A percentile compares a stretch with the other conserved stretches of the same genome.
These are phyloP conservation scores for Coniochaeta ligniaria DNA, from an alignment of 2,329 filamentous ascomycete genomes.

Conservation along the genomic window DNA sequence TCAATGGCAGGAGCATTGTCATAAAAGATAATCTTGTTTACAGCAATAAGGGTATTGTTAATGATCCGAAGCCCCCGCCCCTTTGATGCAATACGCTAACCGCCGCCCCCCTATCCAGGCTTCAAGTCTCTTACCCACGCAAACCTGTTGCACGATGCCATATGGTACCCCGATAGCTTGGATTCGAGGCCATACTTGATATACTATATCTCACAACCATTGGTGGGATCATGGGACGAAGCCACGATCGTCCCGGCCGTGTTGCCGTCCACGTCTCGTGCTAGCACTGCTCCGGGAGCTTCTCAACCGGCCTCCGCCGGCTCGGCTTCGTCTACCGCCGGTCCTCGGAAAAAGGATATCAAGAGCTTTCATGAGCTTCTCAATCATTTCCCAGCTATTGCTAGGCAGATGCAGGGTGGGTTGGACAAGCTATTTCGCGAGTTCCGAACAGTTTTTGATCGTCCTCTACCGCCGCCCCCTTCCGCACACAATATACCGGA, in stretches of 20 bases:
- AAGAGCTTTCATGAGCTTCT: conserved; percentile 85
- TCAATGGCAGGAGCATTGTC: conserved; percentile 88
- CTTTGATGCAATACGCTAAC: neutral
- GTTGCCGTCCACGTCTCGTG: conserved; percentile 26
- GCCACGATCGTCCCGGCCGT: conserved; percentile 62
- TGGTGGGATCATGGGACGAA: conserved; percentile 78
- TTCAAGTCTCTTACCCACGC: conserved; percentile 91
- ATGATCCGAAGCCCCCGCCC: neutral
- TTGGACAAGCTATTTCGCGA: conserved; percentile 85
- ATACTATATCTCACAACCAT: conserved; percentile 87
- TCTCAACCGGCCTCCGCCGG: conserved; percentile 13
- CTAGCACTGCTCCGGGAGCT: neutral
- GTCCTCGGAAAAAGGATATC: conserved; percentile 78
- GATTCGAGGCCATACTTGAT: conserved; percentile 92
- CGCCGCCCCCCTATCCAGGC: conserved; percentile 40
- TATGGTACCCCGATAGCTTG: conserved; percentile 85
- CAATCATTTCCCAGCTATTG: conserved; percentile 90
- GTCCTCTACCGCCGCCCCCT: conserved; percentile 70
- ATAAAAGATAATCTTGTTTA: conserved; percentile 91
- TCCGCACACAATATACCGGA: conserved; percentile 54
- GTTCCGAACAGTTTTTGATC: conserved; percentile 79
- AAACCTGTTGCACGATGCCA: conserved; percentile 72
- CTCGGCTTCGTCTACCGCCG: conserved; percentile 32
- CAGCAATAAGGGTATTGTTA: conserved; percentile 77
- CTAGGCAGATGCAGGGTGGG: conserved; percentile 89